Evolutionary conservation across 257 asterid species (phyloP), one percentile per base, ranked within the genome.

Genomic region (Thymus mandschuricus): DNA sequence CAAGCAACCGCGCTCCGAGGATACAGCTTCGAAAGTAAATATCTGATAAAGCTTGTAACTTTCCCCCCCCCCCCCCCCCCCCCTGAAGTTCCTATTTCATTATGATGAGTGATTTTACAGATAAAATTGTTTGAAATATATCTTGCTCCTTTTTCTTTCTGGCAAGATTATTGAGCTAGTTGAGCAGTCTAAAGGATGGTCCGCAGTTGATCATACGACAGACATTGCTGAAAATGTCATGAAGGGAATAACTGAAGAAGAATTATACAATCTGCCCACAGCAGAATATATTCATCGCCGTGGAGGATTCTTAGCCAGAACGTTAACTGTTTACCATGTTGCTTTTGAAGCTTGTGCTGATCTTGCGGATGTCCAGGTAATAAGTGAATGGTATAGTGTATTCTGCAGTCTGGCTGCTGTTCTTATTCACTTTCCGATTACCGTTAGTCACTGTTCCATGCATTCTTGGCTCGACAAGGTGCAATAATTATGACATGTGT

Each of bases 141-240:
- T 69, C 63, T 68, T 59, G 45, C 58, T 62, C 64, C 38, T 68
- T 70, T 80, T 63, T 75, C 50, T 80, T 52, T 73, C 67, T 64
- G 83, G 79, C 71, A 79, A 95, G 99, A 89, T 95, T 77, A 64
- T 95, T 71, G 99, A 89, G 82, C 98, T 91, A 15, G 99, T 95
- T 71, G 96, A 89, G 79, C 98, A 92, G 83, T 95, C 99, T 66
- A 95, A 95, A 82, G 97, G 99, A 69, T 95, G 99, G 99, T 85
- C 95, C 78, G 73, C 96, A 28, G 96, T 89, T 70, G 99, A 95
- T 68, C 87, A 80, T 54, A 75, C 98, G 67, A 85, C 84, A 70
- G 84, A 85, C 66, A 80, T 48, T 49, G 96, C 97, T 49, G 89
- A 86, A 82, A 83, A 88, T 84, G 85, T 88, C 38, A 92, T 88